These are phyloP conservation scores for Pichia sp. DNA, from an alignment of 1,139 yeast genomes.

Conservation along the genomic window DNA sequence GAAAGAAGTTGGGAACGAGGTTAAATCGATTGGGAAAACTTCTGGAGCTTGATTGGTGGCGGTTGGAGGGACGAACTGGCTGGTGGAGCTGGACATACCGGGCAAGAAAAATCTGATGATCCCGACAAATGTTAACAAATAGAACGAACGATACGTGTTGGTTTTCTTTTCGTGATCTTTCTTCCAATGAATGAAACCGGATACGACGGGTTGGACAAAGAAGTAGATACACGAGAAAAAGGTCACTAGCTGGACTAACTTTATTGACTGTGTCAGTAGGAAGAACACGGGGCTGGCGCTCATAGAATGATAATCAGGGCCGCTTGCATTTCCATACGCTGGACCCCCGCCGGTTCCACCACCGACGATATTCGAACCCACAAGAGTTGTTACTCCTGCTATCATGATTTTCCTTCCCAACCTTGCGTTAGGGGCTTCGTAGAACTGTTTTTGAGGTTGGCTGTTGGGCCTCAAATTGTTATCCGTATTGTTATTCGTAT, in stretches of 20 bases:
- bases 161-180: not conserved
- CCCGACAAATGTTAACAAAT: not conserved
- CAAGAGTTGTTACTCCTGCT: conserved; percentile 32
- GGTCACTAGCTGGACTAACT: conserved; percentile 8
- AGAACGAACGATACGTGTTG: not conserved
- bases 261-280: conserved; percentile 4
- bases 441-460: conserved; percentile 4
- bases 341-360: not conserved
- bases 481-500: not conserved
- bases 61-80: not conserved
- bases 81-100: not conserved
- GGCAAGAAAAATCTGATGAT: not conserved
- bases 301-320: conserved; percentile 9
- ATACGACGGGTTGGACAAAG: conserved; percentile 10
- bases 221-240: conserved; percentile 14
- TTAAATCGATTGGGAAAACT: conserved; percentile 6
- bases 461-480: not conserved
- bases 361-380: conserved; percentile 26
- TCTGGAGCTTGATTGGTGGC: conserved; percentile 6
- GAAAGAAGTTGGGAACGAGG: conserved; percentile 12
- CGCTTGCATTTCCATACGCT: conserved; percentile 14
- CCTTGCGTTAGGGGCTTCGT: conserved; percentile 8
- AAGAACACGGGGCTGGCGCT: conserved; percentile 8
- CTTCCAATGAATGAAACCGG: not conserved
- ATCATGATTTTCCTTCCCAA: conserved; percentile 26